phyloP scores from a whole-genome alignment of 495 filamentous ascomycete genomes.

The Aspergillus heteromorphus region DNA sequence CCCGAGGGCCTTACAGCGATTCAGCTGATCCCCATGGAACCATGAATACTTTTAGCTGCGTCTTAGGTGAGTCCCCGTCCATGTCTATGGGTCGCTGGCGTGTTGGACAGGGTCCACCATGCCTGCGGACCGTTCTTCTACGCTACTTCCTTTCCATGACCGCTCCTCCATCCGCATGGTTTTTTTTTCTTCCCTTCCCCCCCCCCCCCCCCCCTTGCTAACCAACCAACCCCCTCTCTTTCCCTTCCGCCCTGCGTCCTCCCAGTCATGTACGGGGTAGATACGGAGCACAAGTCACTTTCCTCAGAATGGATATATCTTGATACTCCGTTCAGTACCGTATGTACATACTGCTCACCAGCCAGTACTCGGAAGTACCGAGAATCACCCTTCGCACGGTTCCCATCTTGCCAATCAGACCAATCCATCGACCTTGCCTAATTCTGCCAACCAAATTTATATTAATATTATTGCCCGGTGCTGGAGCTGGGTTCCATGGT shows the following conservation, averaged over 20 bases:
- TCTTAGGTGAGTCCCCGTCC: slow-evolving; percentile 30
- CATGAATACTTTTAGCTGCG: slow-evolving; percentile 21
- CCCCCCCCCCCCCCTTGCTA: neutral
- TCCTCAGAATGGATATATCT: neutral
- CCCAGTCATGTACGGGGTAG: neutral
- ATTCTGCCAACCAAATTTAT: neutral
- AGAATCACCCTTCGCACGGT: neutral
- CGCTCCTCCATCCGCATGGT: slow-evolving; percentile 8
- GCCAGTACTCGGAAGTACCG: too few relatives aligned
- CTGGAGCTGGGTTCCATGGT: slow-evolving; percentile 5
- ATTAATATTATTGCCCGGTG: slow-evolving; percentile 2
- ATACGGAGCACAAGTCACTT: neutral
- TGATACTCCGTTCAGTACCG: too few relatives aligned
- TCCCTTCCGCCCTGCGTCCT: neutral
- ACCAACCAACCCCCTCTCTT: neutral
- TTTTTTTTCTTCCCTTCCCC: neutral
- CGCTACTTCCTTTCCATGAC: slow-evolving; percentile 13
- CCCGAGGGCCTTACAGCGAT: slow-evolving; percentile 16
- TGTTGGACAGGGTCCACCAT: slow-evolving; percentile 18
- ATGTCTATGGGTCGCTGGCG: slow-evolving; percentile 39
- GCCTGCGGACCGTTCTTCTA: slow-evolving; percentile 21
- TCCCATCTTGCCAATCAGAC: neutral
- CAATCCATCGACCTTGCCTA: neutral
- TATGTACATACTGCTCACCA: too few relatives aligned
- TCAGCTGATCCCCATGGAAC: slow-evolving; percentile 34